phyloP scores from a whole-genome alignment of 2,329 filamentous ascomycete species.

The Graphium sp. region DNA sequence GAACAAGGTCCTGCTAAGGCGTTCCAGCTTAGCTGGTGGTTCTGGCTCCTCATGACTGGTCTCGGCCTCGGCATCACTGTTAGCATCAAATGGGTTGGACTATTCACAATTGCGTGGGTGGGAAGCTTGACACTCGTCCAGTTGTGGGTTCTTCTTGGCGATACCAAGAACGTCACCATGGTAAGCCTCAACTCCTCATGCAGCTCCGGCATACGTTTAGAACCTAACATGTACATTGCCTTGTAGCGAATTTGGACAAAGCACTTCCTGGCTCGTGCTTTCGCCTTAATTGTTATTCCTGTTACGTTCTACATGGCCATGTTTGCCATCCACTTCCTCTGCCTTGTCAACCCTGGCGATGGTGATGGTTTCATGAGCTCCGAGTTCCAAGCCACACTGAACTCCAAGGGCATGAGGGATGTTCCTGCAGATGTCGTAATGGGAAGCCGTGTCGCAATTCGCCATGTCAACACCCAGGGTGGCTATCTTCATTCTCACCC shows the following conservation, averaged over 20 bases:
- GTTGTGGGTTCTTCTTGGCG: slow-evolving; percentile 87
- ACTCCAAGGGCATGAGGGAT: slow-evolving; percentile 91
- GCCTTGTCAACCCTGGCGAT: slow-evolving; percentile 85
- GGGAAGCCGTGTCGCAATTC: slow-evolving; percentile 70
- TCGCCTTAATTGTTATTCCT: slow-evolving; percentile 85
- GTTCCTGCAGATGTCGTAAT: slow-evolving; percentile 83
- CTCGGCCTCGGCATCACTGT: slow-evolving; percentile 76
- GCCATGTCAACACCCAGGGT: slow-evolving; percentile 93
- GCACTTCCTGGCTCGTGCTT: slow-evolving; percentile 78
- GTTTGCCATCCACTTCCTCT: slow-evolving; percentile 94
- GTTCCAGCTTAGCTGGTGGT: slow-evolving; percentile 90
- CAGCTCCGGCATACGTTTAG: not conserved
- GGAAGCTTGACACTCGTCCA: slow-evolving; percentile 79
- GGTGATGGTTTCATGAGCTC: slow-evolving; percentile 99
- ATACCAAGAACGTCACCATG: slow-evolving; percentile 69
- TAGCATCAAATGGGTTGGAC: slow-evolving; percentile 97
- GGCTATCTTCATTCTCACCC: slow-evolving; percentile 94
- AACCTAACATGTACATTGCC: slow-evolving; percentile 8
- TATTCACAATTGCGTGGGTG: slow-evolving; percentile 98
- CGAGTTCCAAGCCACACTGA: slow-evolving; percentile 94
- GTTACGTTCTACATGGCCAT: slow-evolving; percentile 85
- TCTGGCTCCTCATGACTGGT: slow-evolving; percentile 82
- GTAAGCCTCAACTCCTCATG: slow-evolving; percentile 21
- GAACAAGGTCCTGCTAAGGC: slow-evolving; percentile 80
- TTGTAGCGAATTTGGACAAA: slow-evolving; percentile 66